Base-by-base conservation (phyloP, 129 eudicot genomes). In the Rutidosis leptorrhynchoides region DNA sequence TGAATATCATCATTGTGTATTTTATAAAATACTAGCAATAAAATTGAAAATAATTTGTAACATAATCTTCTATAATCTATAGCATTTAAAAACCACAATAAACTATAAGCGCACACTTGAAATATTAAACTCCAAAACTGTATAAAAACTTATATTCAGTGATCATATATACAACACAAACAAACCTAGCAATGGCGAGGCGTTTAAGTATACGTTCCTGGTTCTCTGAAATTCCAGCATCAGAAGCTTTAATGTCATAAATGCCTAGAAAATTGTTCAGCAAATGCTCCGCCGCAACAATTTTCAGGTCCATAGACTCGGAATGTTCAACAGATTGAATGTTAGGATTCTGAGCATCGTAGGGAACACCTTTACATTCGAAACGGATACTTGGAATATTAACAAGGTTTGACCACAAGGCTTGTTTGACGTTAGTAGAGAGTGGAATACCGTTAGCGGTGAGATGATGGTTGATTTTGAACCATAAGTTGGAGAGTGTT, bases 151-250 rank as follows among this genome's bases (percentile, higher is more conserved):
- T 21, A 49, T 49, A 49, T 48, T 48, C 55, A 17, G 7, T 17
- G 21, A 19, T 1, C 54, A 15, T 19, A 4, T 2, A n/a, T 15
- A 48, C 10, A n/a, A 1, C 24, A n/a, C n/a, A n/a, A 19, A 49
- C 20, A n/a, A 49, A 17, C 98, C 98, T 79, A 27, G 96, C 96
- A 70, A 82, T 64, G 37, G 96, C 95, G 0, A 90, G 89, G 24
- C 83, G 83, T 68, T 84, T 85, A n/a, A 90, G 88, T 6, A 73
- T 74, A 5, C 75, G 73, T 10, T 92, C 84, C 60, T 84, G 89
- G 2, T 27, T 35, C 58, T 64, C 48, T 0, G 89, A 65, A 64
- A 84, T 27, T 2, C 69, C 70, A 9, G 83, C 64, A 28, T 72
- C 77, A 0, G 84, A 84, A 29, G 87, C 84, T 70, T 82, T 75